Percentiles rank a stretch among this genome's conserved stretches.
phyloP scores from a whole-genome alignment of 805 yeast species.

The Barnettozyma siamensis region DNA sequence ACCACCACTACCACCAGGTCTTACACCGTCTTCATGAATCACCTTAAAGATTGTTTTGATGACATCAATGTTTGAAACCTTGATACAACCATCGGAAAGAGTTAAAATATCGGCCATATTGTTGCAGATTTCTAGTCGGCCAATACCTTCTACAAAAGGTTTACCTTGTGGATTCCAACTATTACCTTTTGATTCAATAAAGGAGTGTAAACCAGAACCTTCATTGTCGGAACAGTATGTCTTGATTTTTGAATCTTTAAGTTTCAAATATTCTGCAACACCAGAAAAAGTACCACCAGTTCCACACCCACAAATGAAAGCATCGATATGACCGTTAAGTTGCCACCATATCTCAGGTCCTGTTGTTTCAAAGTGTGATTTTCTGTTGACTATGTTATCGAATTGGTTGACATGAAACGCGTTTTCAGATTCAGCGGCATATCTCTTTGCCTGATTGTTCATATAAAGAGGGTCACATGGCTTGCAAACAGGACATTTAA shows the following conservation, averaged over 20 bases:
- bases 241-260: conserved; percentile 32
- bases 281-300: conserved; percentile 85
- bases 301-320: conserved; percentile 71
- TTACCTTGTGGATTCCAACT: conserved; percentile 21
- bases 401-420: conserved; percentile 80
- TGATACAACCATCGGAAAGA: conserved; percentile 14
- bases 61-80: conserved; percentile 16
- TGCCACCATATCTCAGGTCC: conserved; percentile 77
- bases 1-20: conserved; percentile 22
- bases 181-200: conserved; percentile 15
- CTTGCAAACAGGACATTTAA: conserved; percentile 66
- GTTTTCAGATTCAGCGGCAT: conserved; percentile 32
- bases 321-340: conserved; percentile 45
- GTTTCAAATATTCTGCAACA: conserved; percentile 57
- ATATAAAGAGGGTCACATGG: conserved; percentile 44
- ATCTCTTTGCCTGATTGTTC: conserved; percentile 23
- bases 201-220: conserved; percentile 58
- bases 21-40: conserved; percentile 16
- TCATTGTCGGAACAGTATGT: conserved; percentile 73
- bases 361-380: conserved; percentile 58
- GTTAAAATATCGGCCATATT: conserved; percentile 17
- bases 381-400: conserved; percentile 72
- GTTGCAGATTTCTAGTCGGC: conserved; percentile 19
- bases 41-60: conserved; percentile 15
- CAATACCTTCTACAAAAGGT: conserved; percentile 24